phyloP scores from a whole-genome alignment of 768 basidiomycete genomes.

The Rhodocollybia butyracea region DNA sequence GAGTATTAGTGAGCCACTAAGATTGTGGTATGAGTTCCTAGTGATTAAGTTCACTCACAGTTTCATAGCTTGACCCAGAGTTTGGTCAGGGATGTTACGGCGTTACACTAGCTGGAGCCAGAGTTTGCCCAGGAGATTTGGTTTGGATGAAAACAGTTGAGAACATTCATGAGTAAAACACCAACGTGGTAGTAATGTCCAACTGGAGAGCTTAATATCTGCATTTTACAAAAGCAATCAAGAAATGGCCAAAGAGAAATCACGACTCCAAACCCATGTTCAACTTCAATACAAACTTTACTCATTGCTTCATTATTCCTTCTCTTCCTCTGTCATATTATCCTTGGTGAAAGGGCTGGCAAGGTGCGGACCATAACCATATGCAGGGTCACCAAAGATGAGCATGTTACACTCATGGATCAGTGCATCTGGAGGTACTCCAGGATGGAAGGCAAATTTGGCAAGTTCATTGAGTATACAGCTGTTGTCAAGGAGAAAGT shows the following conservation, averaged over 20 bases:
- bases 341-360: slow-evolving; percentile 15
- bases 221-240: slow-evolving; percentile 17
- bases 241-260: slow-evolving; percentile 21
- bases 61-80: too few relatives aligned
- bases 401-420: slow-evolving; percentile 10
- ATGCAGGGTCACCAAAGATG: slow-evolving; percentile 23
- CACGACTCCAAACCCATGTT: slow-evolving; percentile 24
- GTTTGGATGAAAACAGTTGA: slow-evolving; percentile 21
- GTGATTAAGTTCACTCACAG: too few relatives aligned
- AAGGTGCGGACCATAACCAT: slow-evolving; percentile 16
- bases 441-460: slow-evolving; percentile 5
- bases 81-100: too few relatives aligned
- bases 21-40: too few relatives aligned
- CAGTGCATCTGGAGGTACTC: slow-evolving; percentile 5
- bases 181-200: slow-evolving; percentile 22
- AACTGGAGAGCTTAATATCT: slow-evolving; percentile 16
- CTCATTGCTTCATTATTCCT: slow-evolving; percentile 26
- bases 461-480: slow-evolving; percentile 6
- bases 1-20: too few relatives aligned
- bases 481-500: slow-evolving; percentile 12
- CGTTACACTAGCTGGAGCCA: too few relatives aligned
- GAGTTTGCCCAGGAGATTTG: too few relatives aligned
- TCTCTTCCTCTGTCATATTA: slow-evolving; percentile 12
- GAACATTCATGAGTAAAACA: slow-evolving; percentile 20
- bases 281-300: slow-evolving; percentile 20